phyloP scores from a whole-genome alignment of 495 filamentous ascomycete species.

The Clohesyomyces aquaticus region DNA sequence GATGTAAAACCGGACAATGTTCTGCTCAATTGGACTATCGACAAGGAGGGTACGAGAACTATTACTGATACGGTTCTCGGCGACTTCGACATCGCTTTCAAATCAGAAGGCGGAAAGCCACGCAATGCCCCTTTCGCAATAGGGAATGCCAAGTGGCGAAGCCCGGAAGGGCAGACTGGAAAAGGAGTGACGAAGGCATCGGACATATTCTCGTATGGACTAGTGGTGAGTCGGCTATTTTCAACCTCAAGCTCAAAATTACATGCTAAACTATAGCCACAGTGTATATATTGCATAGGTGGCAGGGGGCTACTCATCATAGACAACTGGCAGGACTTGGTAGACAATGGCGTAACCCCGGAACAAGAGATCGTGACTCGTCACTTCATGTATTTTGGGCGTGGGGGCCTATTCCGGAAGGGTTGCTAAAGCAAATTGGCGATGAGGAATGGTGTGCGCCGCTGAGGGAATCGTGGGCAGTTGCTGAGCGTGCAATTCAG shows the following conservation, averaged over 20 bases:
- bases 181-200: slow-evolving; percentile 41
- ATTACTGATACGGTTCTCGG: slow-evolving; percentile 44
- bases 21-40: slow-evolving; percentile 45
- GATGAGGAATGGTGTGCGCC: slow-evolving; percentile 39
- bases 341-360: slow-evolving; percentile 39
- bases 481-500: slow-evolving; percentile 39
- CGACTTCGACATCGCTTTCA: slow-evolving; percentile 47
- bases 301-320: slow-evolving; percentile 42
- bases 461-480: slow-evolving; percentile 40
- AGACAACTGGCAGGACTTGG: slow-evolving; percentile 43
- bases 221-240: slow-evolving; percentile 43
- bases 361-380: slow-evolving; percentile 45
- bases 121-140: slow-evolving; percentile 43
- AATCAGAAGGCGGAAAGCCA: slow-evolving; percentile 39
- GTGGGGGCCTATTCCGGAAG: slow-evolving; percentile 41
- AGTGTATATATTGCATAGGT: slow-evolving; percentile 45
- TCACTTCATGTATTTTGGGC: slow-evolving; percentile 45
- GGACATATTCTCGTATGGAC: slow-evolving; percentile 45
- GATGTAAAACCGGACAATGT: slow-evolving; percentile 50
- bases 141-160: slow-evolving; percentile 47
- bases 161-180: slow-evolving; percentile 46
- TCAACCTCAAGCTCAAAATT: slow-evolving; percentile 30
- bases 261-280: slow-evolving; percentile 40
- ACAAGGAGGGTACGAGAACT: slow-evolving; percentile 42
- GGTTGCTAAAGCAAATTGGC: slow-evolving; percentile 43